A percentile compares a stretch with the other conserved stretches of the same genome.
These are phyloP conservation scores for Papiliotrema nemorosa DNA, from an alignment of 1,284 basidiomycete species.

Conservation along the genomic window DNA sequence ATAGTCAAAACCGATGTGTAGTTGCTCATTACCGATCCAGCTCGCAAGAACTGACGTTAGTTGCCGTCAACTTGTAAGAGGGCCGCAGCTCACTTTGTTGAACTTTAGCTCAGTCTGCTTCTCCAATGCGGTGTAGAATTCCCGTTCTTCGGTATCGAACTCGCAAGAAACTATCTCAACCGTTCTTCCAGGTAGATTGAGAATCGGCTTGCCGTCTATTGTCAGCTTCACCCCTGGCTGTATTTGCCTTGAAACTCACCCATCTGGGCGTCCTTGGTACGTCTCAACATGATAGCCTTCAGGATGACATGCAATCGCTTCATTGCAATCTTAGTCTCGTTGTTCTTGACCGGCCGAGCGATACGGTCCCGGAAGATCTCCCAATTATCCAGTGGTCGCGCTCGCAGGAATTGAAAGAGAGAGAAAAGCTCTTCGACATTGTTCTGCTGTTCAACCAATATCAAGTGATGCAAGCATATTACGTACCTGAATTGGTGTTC, in stretches of 20 bases:
- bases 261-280: slow-evolving; percentile 74
- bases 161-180: slow-evolving; percentile 70
- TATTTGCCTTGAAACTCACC: slow-evolving; percentile 24
- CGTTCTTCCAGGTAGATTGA: slow-evolving; percentile 72
- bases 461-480: neutral
- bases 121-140: slow-evolving; percentile 78
- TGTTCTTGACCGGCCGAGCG: slow-evolving; percentile 71
- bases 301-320: slow-evolving; percentile 81
- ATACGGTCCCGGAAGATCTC: slow-evolving; percentile 74
- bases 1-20: slow-evolving; percentile 84
- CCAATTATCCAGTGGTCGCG: slow-evolving; percentile 79
- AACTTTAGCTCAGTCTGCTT: slow-evolving; percentile 68
- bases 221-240: neutral
- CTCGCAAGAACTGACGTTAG: slow-evolving; percentile 54
- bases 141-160: slow-evolving; percentile 69
- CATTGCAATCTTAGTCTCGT: slow-evolving; percentile 68
- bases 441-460: slow-evolving; percentile 59
- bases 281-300: slow-evolving; percentile 82
- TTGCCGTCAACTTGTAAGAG: neutral
- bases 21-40: slow-evolving; percentile 57
- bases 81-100: slow-evolving; percentile 58
- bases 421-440: slow-evolving; percentile 85
- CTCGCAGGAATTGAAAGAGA: slow-evolving; percentile 80
- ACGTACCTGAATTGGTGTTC: slow-evolving; percentile 70
- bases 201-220: slow-evolving; percentile 79